These are phyloP conservation scores for Dryas octopetala DNA, from an alignment of 306 rosid genomes.

Conservation along the genomic window DNA sequence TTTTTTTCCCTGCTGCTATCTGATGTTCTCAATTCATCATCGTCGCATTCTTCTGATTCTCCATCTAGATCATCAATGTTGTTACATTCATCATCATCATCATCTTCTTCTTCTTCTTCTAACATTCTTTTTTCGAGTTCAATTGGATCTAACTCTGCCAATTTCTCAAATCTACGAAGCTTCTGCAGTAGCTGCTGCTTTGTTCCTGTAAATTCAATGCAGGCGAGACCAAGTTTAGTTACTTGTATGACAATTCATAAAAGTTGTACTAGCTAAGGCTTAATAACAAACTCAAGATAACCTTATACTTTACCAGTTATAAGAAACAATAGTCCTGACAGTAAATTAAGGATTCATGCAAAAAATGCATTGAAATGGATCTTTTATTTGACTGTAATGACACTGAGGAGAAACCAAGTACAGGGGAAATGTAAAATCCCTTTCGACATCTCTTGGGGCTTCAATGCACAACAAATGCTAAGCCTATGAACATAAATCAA, in stretches of 20 bases:
- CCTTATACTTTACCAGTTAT: background rate
- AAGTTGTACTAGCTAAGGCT: background rate
- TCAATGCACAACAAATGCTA: constrained; percentile 9
- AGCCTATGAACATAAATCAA: background rate
- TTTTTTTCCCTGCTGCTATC: constrained; percentile 26
- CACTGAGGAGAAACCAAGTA: background rate
- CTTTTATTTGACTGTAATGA: background rate
- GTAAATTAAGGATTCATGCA: background rate
- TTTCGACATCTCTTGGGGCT: background rate
- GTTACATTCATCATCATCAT: constrained; percentile 18
- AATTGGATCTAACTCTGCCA: constrained; percentile 76
- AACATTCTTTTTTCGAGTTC: constrained; percentile 73
- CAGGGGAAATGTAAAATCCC: too few relatives aligned
- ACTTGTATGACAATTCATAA: background rate
- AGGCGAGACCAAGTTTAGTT: background rate
- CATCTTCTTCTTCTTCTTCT: constrained; percentile 45
- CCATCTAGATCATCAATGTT: constrained; percentile 16
- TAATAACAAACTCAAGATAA: background rate
- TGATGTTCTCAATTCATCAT: constrained; percentile 20
- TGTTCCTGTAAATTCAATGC: constrained; percentile 56
- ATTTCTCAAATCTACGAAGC: constrained; percentile 82
- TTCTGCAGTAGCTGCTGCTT: constrained; percentile 68
- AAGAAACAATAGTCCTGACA: background rate
- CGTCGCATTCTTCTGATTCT: constrained; percentile 38
- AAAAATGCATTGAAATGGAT: too few relatives aligned